Conservation (phyloP, 768 basidiomycete genomes). For the Russula ochroleuca region DNA sequence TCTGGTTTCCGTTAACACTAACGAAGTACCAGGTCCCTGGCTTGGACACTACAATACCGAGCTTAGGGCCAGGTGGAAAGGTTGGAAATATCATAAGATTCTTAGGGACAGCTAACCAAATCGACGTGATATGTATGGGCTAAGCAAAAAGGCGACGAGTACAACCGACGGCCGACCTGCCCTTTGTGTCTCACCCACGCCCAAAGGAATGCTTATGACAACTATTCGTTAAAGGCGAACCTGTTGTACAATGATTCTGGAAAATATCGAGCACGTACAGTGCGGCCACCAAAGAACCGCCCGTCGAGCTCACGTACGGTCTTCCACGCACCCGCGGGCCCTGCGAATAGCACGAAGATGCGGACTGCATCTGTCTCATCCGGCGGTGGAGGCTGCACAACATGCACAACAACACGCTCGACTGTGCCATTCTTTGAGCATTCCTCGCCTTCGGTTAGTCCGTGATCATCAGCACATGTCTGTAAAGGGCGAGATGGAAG, state of each 20-base stretch:
- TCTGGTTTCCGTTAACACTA: too few relatives aligned
- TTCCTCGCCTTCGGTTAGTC: slow-evolving; percentile 62
- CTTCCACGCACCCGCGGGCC: slow-evolving; percentile 93
- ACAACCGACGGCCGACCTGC: not conserved
- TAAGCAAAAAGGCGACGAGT: not conserved
- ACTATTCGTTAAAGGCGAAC: slow-evolving; percentile 46
- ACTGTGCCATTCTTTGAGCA: slow-evolving; percentile 89
- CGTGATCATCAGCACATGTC: slow-evolving; percentile 11
- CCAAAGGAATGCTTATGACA: slow-evolving; percentile 29
- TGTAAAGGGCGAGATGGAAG: not conserved
- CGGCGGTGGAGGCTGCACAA: slow-evolving; percentile 59
- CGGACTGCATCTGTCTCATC: slow-evolving; percentile 80
- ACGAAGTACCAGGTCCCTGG: too few relatives aligned
- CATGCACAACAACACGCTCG: slow-evolving; percentile 82
- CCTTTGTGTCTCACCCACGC: not conserved
- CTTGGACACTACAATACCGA: not conserved
- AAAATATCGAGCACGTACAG: slow-evolving; percentile 79
- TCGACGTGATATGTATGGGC: not conserved
- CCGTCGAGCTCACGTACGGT: slow-evolving; percentile 92
- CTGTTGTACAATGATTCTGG: slow-evolving; percentile 53
- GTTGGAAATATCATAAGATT: not conserved
- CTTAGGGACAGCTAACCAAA: not conserved
- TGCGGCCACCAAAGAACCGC: slow-evolving; percentile 83
- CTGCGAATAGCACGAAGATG: slow-evolving; percentile 87
- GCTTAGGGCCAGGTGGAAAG: not conserved